Percentiles rank a stretch among this genome's conserved stretches.
These are phyloP conservation scores for Flaveria brownii DNA, from an alignment of 129 eudicot genomes.

Conservation along the genomic window DNA sequence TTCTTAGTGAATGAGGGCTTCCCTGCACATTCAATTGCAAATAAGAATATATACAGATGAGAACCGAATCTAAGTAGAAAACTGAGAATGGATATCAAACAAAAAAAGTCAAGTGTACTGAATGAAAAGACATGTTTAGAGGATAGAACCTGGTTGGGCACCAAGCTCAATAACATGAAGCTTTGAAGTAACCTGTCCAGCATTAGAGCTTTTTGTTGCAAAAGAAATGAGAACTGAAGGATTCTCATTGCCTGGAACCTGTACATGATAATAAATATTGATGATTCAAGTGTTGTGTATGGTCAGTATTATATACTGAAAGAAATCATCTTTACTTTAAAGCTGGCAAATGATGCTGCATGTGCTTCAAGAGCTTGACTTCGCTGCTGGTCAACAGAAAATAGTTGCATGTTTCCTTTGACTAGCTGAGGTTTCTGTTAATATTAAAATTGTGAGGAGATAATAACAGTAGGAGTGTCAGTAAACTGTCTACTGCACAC, in stretches of 20 bases:
- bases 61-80: background rate
- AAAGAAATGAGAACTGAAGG: conserved; percentile 80
- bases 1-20: conserved; percentile 88
- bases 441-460: background rate
- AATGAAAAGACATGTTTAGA: conserved; percentile 11
- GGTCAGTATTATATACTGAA: background rate
- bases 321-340: conserved; percentile 50
- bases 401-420: conserved; percentile 97
- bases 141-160: conserved; percentile 85
- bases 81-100: background rate
- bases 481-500: background rate
- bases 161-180: conserved; percentile 97
- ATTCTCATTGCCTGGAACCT: conserved; percentile 97
- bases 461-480: conserved; percentile 7
- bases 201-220: conserved; percentile 90
- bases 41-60: background rate
- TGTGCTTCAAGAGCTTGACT: conserved; percentile 99
- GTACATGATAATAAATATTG: conserved; percentile 25
- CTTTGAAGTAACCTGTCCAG: conserved; percentile 91
- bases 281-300: background rate
- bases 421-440: conserved; percentile 86
- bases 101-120: background rate
- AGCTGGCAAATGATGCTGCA: conserved; percentile 93
- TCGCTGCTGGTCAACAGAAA: conserved; percentile 96
- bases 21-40: conserved; percentile 47